Base-by-base conservation (phyloP, 2,329 filamentous ascomycete species). In the Teratosphaeria gauchensis region DNA sequence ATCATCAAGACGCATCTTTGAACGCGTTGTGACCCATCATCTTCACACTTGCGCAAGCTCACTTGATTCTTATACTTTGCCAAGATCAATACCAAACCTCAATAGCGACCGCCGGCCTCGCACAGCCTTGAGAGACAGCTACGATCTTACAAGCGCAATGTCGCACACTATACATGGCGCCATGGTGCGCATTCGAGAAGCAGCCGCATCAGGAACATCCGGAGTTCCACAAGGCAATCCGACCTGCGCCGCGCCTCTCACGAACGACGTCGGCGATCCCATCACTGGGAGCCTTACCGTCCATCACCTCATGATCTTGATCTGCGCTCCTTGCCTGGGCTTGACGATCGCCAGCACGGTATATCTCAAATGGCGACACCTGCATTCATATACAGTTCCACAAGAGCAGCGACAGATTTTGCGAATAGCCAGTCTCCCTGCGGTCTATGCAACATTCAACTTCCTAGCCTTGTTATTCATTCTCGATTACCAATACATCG, bases 351-450 rank as follows among this genome's bases (percentile, higher is more conserved):
- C 56, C 6, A 54, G 33, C 53, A 53, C 55, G 4, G 4, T 57
- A 11, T 52, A 53, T 38, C 54, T 60, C 8, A 55, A 32, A 31
- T 65, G 58, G 57, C 53, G 52, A 46, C 62, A 65, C 51, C 38
- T 65, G 4, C 59, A 54, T 42, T 52, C 55, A 28, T 65, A 62
- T 56, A 65, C 58, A 8, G 59, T 55, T 24, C 60, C 62, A 16
- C 61, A 63, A 53, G 63, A 65, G 58, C 63, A 65, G 48, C 61
- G 63, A 14, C 63, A 65, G 46, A 63, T 65, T 21, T 55, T 65
- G 1, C 58, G 63, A 12, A 63, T 63, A 33, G 51, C 61, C 24
- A 56, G 56, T 30, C 33, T 62, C 16, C 63, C 62, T 2, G 55
- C 58, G 9, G 58, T 59, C n/a, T 63, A 61, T 52, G 51, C 53